Percentiles rank a stretch among this genome's conserved stretches.
phyloP scores from a whole-genome alignment of 805 yeast species.

The Cyberlindnera mrakii region DNA sequence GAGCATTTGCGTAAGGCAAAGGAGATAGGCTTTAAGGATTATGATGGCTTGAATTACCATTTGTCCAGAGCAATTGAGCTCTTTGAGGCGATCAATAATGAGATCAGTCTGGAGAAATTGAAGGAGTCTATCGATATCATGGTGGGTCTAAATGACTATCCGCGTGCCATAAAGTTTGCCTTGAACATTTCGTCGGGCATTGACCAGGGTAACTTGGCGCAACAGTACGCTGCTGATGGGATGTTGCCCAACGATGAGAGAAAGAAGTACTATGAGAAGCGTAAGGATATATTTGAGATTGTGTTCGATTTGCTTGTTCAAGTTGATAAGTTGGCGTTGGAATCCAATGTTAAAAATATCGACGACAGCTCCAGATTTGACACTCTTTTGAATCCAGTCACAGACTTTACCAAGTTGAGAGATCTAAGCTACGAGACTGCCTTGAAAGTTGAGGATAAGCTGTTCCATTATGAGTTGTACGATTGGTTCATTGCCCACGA shows the following conservation, averaged over 20 bases:
- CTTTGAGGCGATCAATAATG: conserved; percentile 74
- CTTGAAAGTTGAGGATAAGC: conserved; percentile 66
- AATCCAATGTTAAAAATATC: conserved; percentile 18
- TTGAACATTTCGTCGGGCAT: conserved; percentile 67
- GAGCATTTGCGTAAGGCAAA: conserved; percentile 87
- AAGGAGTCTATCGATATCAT: conserved; percentile 76
- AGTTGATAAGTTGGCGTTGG: conserved; percentile 60
- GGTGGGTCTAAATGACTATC: conserved; percentile 69
- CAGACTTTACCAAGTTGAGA: conserved; percentile 45
- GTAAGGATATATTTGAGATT: conserved; percentile 58
- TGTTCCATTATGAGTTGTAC: conserved; percentile 88
- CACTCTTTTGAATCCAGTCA: conserved; percentile 7
- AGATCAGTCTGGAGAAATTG: conserved; percentile 70
- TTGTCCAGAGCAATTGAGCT: conserved; percentile 69
- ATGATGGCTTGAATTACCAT: conserved; percentile 60
- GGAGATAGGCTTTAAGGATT: conserved; percentile 63
- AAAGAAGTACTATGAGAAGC: conserved; percentile 42
- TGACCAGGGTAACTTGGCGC: conserved; percentile 55
- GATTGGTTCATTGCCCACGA: conserved; percentile 86
- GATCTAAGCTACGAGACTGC: conserved; percentile 71
- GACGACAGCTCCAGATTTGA: conserved; percentile 9
- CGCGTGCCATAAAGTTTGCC: conserved; percentile 81
- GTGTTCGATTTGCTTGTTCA: conserved; percentile 70
- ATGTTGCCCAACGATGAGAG: conserved; percentile 45
- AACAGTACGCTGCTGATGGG: conserved; percentile 50